Base-by-base conservation (phyloP, 176 grass and related monocot genomes). In the Aegilops sharonensis region DNA sequence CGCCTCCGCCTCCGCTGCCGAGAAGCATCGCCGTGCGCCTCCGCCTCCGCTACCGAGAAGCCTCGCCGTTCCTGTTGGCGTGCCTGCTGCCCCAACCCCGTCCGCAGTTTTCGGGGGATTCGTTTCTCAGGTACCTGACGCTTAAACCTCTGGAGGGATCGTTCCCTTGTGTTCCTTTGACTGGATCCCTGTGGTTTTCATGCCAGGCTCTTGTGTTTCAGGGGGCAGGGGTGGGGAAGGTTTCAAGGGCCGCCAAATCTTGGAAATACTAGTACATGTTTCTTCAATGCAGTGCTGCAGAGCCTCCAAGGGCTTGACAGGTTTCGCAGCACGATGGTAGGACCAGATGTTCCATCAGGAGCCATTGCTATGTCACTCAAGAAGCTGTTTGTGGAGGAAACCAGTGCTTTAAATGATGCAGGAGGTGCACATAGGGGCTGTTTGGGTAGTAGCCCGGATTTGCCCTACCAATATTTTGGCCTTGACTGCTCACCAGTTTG, bases 231-330 rank as follows among this genome's bases (percentile, higher is more conserved):
- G 89, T 92, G 90, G 90, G 80, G 79, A 92, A 92, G 87, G 60
- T 92, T 95, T n/a, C 90, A 87, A 87, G 25, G 96, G 70, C 70
- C 94, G 25, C 88, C 91, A n/a, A 98, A 98, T 85, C 91, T 95
- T 64, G 93, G 96, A 43, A 98, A 98, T 45, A 42, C 9, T 31
- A 31, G 2, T 42, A 95, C 96, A 20, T 95, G 93, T 45, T 98
- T 94, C 86, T 95, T 95, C 88, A 98, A 94, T 86, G 86, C 96
- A 34, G 88, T 98, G 74, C n/a, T 98, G 78, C 96, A 98, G 91
- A 90, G 84, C 70, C 81, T 98, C 62, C 92, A 95, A 1, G 84
- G 86, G 2, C 86, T 98, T 85, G 92, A 94, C 82, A 89, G 70
- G 21, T 64, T 98, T 66, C 86, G 96, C 43, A 87, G 78, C 40